Evolutionary conservation across 192 early-diverging fungal genomes (phyloP).

Genomic region (Phlyctochytrium arcticum): DNA sequence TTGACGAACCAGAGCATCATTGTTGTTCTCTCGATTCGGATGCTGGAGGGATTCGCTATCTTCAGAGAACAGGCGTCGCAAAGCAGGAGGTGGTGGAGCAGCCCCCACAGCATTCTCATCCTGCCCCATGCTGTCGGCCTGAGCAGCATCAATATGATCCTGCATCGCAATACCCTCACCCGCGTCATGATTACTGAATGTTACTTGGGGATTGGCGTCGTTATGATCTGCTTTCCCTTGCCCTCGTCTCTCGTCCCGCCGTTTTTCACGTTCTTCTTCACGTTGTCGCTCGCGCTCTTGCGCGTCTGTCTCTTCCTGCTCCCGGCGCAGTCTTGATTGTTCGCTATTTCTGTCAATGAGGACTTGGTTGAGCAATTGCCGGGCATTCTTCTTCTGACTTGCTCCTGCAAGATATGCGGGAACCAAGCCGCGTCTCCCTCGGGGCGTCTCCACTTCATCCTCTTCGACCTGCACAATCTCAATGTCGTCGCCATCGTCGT

Average conservation of each 20-base stretch:
- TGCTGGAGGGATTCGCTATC: too few relatives aligned
- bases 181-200: too few relatives aligned
- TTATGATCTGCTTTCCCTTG: too few relatives aligned
- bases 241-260: not conserved
- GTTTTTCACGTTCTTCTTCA: not conserved
- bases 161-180: too few relatives aligned
- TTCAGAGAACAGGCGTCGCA: not conserved
- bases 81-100: too few relatives aligned
- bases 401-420: too few relatives aligned
- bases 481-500: not conserved
- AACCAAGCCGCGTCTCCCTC: too few relatives aligned
- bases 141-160: too few relatives aligned
- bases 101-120: too few relatives aligned
- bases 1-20: not conserved
- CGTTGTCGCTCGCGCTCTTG: not conserved
- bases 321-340: not conserved
- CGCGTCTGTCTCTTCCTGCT: not conserved
- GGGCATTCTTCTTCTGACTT: not conserved
- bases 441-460: not conserved
- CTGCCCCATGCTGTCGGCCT: too few relatives aligned
- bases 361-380: not conserved
- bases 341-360: conserved; percentile 1
- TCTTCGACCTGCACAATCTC: not conserved
- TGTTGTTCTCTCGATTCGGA: too few relatives aligned
- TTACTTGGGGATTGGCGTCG: too few relatives aligned